Conservation (phyloP, 1,139 yeast genomes). For the Diutina mesorugosa region DNA sequence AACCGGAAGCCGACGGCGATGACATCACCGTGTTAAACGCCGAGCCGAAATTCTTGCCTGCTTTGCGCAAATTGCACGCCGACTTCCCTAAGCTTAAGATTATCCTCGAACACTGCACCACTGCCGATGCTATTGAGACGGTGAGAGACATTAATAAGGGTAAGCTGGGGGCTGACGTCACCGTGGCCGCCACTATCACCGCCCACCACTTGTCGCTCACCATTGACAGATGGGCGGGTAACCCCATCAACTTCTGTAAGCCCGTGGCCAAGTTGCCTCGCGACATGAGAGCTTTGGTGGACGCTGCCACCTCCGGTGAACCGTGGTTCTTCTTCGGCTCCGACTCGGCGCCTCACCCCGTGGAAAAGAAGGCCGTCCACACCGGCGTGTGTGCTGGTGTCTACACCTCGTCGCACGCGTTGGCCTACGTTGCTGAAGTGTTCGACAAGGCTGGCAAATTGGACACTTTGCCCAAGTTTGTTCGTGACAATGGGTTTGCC, state of each 20-base stretch:
- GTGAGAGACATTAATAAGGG: constrained; percentile 40
- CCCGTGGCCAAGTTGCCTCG: constrained; percentile 92
- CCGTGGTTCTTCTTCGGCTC: constrained; percentile 94
- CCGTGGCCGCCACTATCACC: constrained; percentile 85
- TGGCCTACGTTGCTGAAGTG: constrained; percentile 76
- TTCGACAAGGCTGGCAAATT: constrained; percentile 59
- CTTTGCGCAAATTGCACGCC: constrained; percentile 58
- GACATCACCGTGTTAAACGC: constrained; percentile 84
- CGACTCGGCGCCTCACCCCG: constrained; percentile 95
- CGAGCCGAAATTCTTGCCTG: constrained; percentile 89
- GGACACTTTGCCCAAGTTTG: constrained; percentile 60
- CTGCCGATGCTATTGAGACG: constrained; percentile 73
- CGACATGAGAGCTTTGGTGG: constrained; percentile 67
- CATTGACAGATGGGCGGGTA: constrained; percentile 94
- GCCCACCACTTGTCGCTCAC: constrained; percentile 89
- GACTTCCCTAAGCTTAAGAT: constrained; percentile 84
- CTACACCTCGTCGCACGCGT: constrained; percentile 74
- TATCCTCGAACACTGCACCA: constrained; percentile 90
- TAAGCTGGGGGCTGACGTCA: constrained; percentile 27
- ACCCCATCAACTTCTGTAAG: constrained; percentile 88
- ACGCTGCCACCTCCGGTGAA: constrained; percentile 85
- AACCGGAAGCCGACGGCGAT: constrained; percentile 29
- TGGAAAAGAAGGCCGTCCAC: constrained; percentile 62
- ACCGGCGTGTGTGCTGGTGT: constrained; percentile 95
- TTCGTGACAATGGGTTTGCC: constrained; percentile 53